A percentile compares a stretch with the other conserved stretches of the same genome.
Conservation (phyloP, 2,329 filamentous ascomycete species). For the Pseudogymnoascus sp. region DNA sequence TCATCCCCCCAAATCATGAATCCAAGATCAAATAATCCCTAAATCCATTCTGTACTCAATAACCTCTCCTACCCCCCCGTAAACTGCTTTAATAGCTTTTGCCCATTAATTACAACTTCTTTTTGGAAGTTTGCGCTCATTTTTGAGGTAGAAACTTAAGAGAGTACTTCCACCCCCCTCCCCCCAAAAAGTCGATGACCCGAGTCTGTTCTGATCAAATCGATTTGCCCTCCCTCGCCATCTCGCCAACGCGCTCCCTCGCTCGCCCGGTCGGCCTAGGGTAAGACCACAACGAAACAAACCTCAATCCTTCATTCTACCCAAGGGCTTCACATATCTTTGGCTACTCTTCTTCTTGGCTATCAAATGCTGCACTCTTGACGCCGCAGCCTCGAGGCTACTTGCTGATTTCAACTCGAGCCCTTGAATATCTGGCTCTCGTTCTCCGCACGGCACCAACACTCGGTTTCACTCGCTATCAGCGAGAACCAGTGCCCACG, state of each 20-base stretch:
- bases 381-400: slow-evolving; percentile 1
- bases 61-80: background rate
- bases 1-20: background rate
- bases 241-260: slow-evolving; percentile 2
- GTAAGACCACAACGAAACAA: slow-evolving; percentile 1
- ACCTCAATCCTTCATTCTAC: slow-evolving; percentile 3
- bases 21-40: background rate
- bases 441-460: background rate
- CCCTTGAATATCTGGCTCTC: background rate
- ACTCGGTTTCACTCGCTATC: slow-evolving; percentile 2
- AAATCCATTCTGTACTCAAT: background rate
- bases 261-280: background rate
- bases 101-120: background rate
- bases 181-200: background rate
- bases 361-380: slow-evolving; percentile 1
- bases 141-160: background rate
- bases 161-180: background rate
- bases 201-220: background rate
- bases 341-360: background rate
- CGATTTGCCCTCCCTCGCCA: background rate
- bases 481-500: background rate
- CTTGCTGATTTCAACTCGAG: background rate
- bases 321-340: background rate
- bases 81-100: background rate
- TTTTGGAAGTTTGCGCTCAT: background rate